These are phyloP conservation scores for Thalassiosira profunda DNA, from an alignment of 108 stramenopile species.

Conservation along the genomic window DNA sequence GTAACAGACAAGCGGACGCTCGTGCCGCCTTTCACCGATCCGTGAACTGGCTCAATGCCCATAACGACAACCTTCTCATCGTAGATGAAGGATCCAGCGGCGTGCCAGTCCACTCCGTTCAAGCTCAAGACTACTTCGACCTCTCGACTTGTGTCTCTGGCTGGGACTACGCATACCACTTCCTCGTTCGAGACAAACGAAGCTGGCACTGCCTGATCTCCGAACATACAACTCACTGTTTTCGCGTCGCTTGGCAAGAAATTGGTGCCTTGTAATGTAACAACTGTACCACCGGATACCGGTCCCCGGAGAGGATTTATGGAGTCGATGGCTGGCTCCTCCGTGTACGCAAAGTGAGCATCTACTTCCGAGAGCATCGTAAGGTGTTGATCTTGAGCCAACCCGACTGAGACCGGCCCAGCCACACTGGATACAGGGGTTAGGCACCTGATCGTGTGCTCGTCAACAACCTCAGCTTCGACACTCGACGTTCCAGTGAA, in stretches of 20 bases:
- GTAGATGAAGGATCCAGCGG: not conserved
- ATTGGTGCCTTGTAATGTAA: constrained; percentile 1
- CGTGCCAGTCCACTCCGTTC: constrained; percentile 2
- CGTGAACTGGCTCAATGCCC: not conserved
- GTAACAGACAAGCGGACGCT: not conserved
- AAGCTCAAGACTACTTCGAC: not conserved
- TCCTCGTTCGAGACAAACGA: constrained; percentile 1
- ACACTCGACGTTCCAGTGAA: not conserved
- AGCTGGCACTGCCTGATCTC: not conserved
- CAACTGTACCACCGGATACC: not conserved
- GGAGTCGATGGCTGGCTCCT: not conserved
- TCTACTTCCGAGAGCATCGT: not conserved
- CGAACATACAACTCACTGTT: constrained; percentile 5
- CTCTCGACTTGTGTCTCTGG: not conserved
- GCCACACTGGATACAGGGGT: not conserved
- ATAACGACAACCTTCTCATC: constrained; percentile 12
- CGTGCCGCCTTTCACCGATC: constrained; percentile 1
- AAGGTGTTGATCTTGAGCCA: not conserved
- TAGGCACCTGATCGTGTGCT: not conserved
- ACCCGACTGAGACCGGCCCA: not conserved
- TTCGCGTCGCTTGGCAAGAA: not conserved
- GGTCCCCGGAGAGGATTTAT: constrained; percentile 7
- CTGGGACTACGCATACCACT: constrained; percentile 1
- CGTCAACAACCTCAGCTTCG: not conserved
- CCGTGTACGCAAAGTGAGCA: not conserved